phyloP scores from a whole-genome alignment of 495 filamentous ascomycete species.

The Daldinia caldariorum region DNA sequence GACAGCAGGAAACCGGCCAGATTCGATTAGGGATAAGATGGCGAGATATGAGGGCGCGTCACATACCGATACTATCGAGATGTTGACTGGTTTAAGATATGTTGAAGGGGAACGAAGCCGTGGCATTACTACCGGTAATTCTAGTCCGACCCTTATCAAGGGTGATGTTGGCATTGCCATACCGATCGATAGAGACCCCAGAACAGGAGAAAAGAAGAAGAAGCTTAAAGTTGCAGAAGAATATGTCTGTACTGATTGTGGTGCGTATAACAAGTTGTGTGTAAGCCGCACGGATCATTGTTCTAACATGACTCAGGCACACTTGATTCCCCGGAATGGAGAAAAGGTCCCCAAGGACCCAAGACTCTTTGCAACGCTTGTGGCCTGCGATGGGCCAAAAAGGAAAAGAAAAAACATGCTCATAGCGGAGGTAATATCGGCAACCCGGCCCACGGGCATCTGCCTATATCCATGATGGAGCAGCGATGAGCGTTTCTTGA shows the following conservation, averaged over 20 bases:
- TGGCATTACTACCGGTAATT: slow-evolving; percentile 87
- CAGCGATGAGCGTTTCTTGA: slow-evolving; percentile 21
- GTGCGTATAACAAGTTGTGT: slow-evolving; percentile 52
- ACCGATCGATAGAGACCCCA: slow-evolving; percentile 73
- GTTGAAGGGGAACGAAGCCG: slow-evolving; percentile 87
- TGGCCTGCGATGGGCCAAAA: slow-evolving; percentile 86
- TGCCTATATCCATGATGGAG: slow-evolving; percentile 26
- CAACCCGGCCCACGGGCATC: slow-evolving; percentile 20
- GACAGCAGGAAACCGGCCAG: slow-evolving; percentile 70
- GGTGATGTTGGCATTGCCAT: slow-evolving; percentile 89
- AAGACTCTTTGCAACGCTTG: slow-evolving; percentile 99
- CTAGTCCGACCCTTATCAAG: slow-evolving; percentile 79
- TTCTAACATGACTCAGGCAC: slow-evolving; percentile 60
- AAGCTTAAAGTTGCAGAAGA: slow-evolving; percentile 90
- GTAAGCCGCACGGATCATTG: not conserved
- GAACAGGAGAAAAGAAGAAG: slow-evolving; percentile 81
- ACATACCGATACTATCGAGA: slow-evolving; percentile 89
- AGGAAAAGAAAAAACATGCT: slow-evolving; percentile 70
- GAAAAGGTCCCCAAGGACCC: slow-evolving; percentile 91
- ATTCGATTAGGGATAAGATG: slow-evolving; percentile 82
- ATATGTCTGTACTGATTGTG: slow-evolving; percentile 96
- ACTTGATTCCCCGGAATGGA: slow-evolving; percentile 94
- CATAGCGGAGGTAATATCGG: slow-evolving; percentile 25
- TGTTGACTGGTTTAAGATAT: slow-evolving; percentile 90
- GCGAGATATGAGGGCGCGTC: slow-evolving; percentile 76